phyloP scores from a whole-genome alignment of 2,329 filamentous ascomycete genomes.

The Sporothrix euskadiensis region DNA sequence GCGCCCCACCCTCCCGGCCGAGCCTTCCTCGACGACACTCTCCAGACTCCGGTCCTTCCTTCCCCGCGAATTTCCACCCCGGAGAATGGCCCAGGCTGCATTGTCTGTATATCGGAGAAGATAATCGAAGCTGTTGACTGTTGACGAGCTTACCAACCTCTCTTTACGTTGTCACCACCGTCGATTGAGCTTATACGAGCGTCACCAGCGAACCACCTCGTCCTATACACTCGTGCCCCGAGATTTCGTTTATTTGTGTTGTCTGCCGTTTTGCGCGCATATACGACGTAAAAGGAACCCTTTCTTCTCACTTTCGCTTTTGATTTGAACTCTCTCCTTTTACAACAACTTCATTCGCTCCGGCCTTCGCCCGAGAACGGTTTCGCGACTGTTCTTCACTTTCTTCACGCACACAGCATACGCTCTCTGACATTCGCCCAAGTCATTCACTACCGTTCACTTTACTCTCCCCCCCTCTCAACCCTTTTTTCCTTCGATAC shows the following conservation, averaged over 20 bases:
- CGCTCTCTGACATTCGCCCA: neutral
- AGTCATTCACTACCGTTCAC: neutral
- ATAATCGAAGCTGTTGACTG: neutral
- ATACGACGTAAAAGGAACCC: neutral
- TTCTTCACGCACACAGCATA: neutral
- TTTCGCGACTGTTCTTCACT: neutral
- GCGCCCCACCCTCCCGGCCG: neutral
- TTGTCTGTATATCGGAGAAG: neutral
- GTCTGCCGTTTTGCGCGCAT: neutral
- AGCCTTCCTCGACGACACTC: neutral
- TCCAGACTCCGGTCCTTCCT: neutral
- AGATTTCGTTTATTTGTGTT: neutral
- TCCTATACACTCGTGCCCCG: neutral
- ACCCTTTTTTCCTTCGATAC: neutral
- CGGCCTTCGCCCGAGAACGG: neutral
- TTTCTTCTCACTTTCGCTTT: neutral
- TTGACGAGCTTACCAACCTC: neutral
- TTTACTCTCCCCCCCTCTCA: neutral
- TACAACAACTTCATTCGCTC: neutral
- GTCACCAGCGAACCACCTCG: neutral
- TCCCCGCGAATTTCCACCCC: neutral
- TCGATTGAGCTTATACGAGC: neutral
- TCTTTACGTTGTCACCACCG: neutral
- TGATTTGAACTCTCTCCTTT: neutral
- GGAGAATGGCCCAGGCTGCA: conserved; percentile 21